These are phyloP conservation scores for Epichloe sibirici DNA, from an alignment of 2,329 filamentous ascomycete genomes.

Conservation along the genomic window DNA sequence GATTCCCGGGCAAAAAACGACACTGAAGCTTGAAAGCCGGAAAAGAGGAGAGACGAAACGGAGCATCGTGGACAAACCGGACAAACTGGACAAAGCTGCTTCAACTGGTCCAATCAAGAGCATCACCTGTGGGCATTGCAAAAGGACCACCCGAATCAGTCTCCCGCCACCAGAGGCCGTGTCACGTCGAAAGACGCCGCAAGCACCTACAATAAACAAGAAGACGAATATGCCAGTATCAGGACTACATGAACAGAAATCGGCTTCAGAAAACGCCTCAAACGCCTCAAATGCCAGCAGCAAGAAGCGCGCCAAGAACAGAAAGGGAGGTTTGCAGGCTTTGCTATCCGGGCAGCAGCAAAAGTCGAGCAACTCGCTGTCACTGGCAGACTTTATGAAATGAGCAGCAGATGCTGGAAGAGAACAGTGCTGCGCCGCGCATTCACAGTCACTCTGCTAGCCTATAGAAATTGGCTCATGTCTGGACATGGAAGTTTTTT, in stretches of 20 bases:
- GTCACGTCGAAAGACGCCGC: constrained; percentile 13
- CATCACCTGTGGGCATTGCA: constrained; percentile 33
- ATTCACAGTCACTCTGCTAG: no score
- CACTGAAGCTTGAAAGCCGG: constrained; percentile 25
- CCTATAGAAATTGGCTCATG: no score
- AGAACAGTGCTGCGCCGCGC: no score
- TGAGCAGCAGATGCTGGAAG: background rate
- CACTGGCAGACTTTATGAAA: constrained; percentile 42
- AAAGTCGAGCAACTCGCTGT: constrained; percentile 30
- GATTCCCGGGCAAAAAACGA: constrained; percentile 35
- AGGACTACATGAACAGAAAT: constrained; percentile 12
- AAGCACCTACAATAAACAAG: constrained; percentile 8
- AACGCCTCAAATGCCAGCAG: constrained; percentile 38
- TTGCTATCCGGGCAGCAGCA: constrained; percentile 42
- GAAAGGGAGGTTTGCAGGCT: constrained; percentile 55
- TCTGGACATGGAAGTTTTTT: background rate
- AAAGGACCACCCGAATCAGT: constrained; percentile 27
- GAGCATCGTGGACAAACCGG: background rate
- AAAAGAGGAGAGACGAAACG: background rate
- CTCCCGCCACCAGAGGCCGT: constrained; percentile 26
- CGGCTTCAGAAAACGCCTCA: constrained; percentile 13
- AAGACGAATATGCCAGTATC: background rate
- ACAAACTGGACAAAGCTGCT: background rate
- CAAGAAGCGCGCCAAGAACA: constrained; percentile 52
- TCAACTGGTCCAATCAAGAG: constrained; percentile 9